Evolutionary conservation across 495 filamentous ascomycete species (phyloP), one percentile per base, ranked within the genome.

Genomic region (Aspergillus saccharolyticus): DNA sequence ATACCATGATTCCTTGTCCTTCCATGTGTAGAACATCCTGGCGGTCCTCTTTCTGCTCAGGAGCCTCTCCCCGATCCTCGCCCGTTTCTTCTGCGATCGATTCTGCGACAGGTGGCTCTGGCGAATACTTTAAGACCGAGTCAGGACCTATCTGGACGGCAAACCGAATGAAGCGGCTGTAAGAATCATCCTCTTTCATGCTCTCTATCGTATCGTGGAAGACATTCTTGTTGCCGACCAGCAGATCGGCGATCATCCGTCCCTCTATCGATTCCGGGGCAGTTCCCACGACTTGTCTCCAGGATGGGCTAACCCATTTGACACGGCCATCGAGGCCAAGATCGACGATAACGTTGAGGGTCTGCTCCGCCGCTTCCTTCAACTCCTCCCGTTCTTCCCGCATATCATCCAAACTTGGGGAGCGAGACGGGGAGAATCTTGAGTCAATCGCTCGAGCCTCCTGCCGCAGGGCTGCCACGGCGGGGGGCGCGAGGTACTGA

Each of bases 1-100:
- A 97, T 8, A 97, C 89, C 87, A 97, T 92, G 61, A 98, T 97
- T 16, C 94, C 94, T 73, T 98, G 94, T 44, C 88, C 94, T 73
- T 98, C 95, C 57, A 98, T 80, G 53, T 87, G 86, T 55, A 97
- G 72, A 46, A 86, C 76, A 42, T 81, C 73, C 25, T 77, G 72
- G 47, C 80, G 63, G 20, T 69, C 65, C 42, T 77, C 75, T 44
- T 70, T 72, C 53, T 74, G 78, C 52, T 70, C 69, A 22, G 69
- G 61, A 43, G 64, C 57, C 44, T 79, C 77, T n/a, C 74, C 72
- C 14, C 52, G 59, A 17, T 63, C 63, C 46, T 60, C 70, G 10
- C 54, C 24, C 21, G 64, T 56, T 20, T 56, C 58, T 1, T 52
- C 56, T 12, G 46, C 43, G 45, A 42, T 53, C 50, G 62, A 54